A percentile compares a stretch with the other conserved stretches of the same genome.
Conservation (phyloP, 2,329 filamentous ascomycete genomes). For the Dactylonectria estremocensis region DNA sequence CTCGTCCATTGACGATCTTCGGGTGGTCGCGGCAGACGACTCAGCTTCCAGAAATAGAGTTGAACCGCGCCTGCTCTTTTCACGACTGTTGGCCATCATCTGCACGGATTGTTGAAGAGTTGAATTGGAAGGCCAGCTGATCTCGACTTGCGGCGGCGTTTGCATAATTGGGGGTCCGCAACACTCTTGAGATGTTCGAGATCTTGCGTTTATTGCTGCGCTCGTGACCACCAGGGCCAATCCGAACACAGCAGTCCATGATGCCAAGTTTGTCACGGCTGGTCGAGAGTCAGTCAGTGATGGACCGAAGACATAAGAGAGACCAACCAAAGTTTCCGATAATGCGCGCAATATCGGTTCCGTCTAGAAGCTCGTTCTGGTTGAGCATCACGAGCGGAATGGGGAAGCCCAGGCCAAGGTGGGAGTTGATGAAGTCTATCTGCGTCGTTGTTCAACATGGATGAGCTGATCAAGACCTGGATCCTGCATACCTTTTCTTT, state of each 20-base stretch:
- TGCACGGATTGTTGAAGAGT: constrained; percentile 29
- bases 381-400: constrained; percentile 65
- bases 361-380: constrained; percentile 50
- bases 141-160: constrained; percentile 31
- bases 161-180: constrained; percentile 17
- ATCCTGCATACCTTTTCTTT: constrained; percentile 52
- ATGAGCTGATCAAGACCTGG: too few species aligned
- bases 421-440: constrained; percentile 66
- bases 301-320: not conserved
- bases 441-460: constrained; percentile 43
- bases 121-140: constrained; percentile 42
- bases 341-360: constrained; percentile 58
- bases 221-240: constrained; percentile 43
- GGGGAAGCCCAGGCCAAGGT: constrained; percentile 67
- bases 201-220: constrained; percentile 18
- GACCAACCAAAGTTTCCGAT: constrained; percentile 62
- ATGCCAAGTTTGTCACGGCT: constrained; percentile 56
- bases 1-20: constrained; percentile 28
- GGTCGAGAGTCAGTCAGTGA: constrained; percentile 27
- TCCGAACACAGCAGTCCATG: constrained; percentile 53
- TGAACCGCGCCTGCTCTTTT: constrained; percentile 20
- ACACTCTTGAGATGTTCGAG: constrained; percentile 25
- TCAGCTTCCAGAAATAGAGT: constrained; percentile 16
- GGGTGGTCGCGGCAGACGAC: constrained; percentile 12
- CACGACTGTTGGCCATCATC: not conserved